These are phyloP conservation scores for Tricholoma bakamatsutake DNA, from an alignment of 768 basidiomycete genomes.

Conservation along the genomic window DNA sequence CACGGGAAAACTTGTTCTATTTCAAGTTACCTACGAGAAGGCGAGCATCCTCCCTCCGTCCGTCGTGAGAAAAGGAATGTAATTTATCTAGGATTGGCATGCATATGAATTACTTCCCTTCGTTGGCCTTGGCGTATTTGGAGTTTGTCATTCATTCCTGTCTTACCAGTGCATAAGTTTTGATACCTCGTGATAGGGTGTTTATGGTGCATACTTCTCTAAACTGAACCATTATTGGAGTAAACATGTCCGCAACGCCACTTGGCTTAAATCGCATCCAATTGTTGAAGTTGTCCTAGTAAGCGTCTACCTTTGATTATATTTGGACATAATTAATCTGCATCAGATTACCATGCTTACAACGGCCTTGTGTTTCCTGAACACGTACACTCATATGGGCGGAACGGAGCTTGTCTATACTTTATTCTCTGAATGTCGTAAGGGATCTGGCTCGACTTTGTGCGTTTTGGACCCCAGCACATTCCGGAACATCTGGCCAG, in stretches of 20 bases:
- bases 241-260: conserved; percentile 72
- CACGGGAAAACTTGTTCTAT: conserved; percentile 89
- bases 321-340: conserved; percentile 3
- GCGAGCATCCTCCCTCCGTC: conserved; percentile 27
- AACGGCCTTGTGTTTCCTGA: conserved; percentile 73
- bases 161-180: not conserved
- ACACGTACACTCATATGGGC: conserved; percentile 88
- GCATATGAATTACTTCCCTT: conserved; percentile 85
- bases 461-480: conserved; percentile 64
- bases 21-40: conserved; percentile 87
- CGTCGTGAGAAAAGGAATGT: not conserved
- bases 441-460: conserved; percentile 51
- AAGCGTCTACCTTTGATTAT: conserved; percentile 18
- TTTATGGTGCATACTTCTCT: conserved; percentile 93
- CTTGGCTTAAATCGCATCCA: conserved; percentile 77
- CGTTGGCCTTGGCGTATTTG: conserved; percentile 81
- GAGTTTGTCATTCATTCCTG: conserved; percentile 42
- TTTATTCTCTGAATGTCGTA: conserved; percentile 82
- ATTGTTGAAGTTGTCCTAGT: conserved; percentile 80
- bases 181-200: conserved; percentile 46
- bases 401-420: conserved; percentile 93
- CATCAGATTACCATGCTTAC: conserved; percentile 76
- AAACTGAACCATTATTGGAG: conserved; percentile 89
- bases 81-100: conserved; percentile 73
- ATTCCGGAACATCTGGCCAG: conserved; percentile 49